These are phyloP conservation scores for Solioccasus polychromus DNA, from an alignment of 768 basidiomycete genomes.

Conservation along the genomic window DNA sequence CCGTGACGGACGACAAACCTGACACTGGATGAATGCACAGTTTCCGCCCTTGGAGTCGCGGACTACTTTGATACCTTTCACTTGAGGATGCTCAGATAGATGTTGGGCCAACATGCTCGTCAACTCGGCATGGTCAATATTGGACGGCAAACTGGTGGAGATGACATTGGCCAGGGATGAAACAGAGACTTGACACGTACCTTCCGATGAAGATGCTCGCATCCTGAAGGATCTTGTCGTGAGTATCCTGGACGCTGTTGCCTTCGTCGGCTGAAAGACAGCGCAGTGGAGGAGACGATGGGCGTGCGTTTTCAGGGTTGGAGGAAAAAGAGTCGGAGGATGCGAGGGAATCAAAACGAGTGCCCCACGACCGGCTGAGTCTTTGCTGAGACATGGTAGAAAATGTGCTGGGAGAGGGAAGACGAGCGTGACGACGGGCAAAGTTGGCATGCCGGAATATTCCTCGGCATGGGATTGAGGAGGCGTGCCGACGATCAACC, in stretches of 20 bases:
- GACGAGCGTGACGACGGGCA: constrained; percentile 13
- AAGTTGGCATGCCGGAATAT: constrained; percentile 19
- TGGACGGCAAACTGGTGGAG: constrained; percentile 58
- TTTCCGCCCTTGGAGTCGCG: constrained; percentile 74
- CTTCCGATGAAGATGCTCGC: constrained; percentile 86
- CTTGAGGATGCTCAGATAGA: constrained; percentile 60
- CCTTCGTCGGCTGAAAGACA: constrained; percentile 20
- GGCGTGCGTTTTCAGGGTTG: constrained; percentile 22
- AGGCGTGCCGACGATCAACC: constrained; percentile 21
- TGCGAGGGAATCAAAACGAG: constrained; percentile 65
- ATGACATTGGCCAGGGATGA: constrained; percentile 7
- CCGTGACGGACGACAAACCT: constrained; percentile 43
- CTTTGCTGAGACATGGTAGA: constrained; percentile 45
- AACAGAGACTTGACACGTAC: constrained; percentile 34
- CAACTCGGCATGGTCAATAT: constrained; percentile 64
- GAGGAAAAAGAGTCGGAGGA: constrained; percentile 47
- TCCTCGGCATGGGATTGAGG: constrained; percentile 13
- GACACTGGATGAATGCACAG: constrained; percentile 85
- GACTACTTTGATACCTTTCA: constrained; percentile 68
- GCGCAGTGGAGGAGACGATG: constrained; percentile 16
- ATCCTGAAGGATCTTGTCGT: constrained; percentile 60
- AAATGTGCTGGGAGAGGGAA: constrained; percentile 12
- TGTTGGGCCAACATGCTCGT: constrained; percentile 59
- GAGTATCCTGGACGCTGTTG: constrained; percentile 34
- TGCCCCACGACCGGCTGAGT: constrained; percentile 59